These are phyloP conservation scores for Ceratonia siliqua DNA, from an alignment of 306 rosid species.

Conservation along the genomic window DNA sequence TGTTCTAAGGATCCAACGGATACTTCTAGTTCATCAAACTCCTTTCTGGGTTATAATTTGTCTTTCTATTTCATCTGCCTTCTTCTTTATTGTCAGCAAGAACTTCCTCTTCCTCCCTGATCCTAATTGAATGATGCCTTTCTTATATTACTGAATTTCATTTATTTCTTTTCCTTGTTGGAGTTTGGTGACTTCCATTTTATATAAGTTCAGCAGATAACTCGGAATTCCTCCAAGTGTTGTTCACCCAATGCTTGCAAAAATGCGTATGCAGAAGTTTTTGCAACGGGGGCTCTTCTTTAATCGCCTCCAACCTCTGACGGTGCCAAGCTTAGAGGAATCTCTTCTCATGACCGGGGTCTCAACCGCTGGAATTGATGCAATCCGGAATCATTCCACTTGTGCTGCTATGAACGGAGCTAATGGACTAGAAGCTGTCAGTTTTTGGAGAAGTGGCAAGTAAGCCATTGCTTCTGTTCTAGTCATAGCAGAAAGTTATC, in stretches of 20 bases:
- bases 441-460: conserved; percentile 21
- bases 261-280: conserved; percentile 28
- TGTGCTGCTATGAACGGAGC: background rate
- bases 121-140: background rate
- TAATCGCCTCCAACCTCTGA: background rate
- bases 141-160: background rate
- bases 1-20: background rate
- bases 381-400: conserved; percentile 18
- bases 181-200: background rate
- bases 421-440: conserved; percentile 20
- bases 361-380: conserved; percentile 22
- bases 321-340: conserved; percentile 13
- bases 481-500: background rate
- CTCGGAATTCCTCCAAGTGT: background rate
- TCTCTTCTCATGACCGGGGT: background rate
- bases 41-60: background rate
- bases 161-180: background rate
- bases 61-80: background rate
- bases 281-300: conserved; percentile 13
- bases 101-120: background rate
- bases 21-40: background rate
- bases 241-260: conserved; percentile 13
- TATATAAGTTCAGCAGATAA: background rate
- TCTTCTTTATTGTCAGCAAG: background rate
- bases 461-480: conserved; percentile 6